Evolutionary conservation across 805 yeast genomes (phyloP).

Genomic region (Yarrowia deformans): DNA sequence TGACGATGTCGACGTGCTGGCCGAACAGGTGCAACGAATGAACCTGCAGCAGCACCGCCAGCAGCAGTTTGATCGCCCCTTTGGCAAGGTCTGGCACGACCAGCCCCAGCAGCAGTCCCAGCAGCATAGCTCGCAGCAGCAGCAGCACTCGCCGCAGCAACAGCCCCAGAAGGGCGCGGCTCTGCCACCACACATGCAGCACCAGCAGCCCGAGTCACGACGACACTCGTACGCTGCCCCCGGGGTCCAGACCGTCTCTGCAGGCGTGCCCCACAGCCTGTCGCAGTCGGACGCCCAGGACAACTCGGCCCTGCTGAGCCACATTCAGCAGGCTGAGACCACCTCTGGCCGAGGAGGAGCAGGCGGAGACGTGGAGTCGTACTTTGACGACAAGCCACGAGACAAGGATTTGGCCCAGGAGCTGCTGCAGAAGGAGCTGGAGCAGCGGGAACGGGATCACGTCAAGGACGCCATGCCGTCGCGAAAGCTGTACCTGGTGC

Average conservation of each 20-base stretch:
- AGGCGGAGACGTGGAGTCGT: constrained; percentile 32
- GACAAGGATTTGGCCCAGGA: constrained; percentile 38
- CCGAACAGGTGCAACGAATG: constrained; percentile 30
- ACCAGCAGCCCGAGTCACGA: constrained; percentile 43
- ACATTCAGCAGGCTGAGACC: constrained; percentile 32
- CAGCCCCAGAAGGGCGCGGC: constrained; percentile 19
- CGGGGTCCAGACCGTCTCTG: constrained; percentile 28
- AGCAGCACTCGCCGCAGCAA: constrained; percentile 22
- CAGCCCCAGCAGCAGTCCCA: constrained; percentile 36
- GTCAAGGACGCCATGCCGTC: constrained; percentile 39
- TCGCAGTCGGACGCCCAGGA: constrained; percentile 26
- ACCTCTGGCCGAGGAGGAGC: too few relatives aligned
- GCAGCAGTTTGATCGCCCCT: constrained; percentile 25
- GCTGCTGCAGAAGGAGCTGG: constrained; percentile 39
- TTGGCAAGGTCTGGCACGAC: constrained; percentile 25
- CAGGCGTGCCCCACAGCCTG: constrained; percentile 17
- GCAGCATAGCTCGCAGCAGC: constrained; percentile 33
- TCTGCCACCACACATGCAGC: constrained; percentile 35
- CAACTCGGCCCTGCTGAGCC: constrained; percentile 31
- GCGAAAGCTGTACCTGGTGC: constrained; percentile 52
- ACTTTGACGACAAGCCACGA: constrained; percentile 37
- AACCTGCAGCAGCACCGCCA: constrained; percentile 25
- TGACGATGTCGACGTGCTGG: constrained; percentile 31
- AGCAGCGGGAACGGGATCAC: constrained; percentile 38
- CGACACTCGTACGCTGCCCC: constrained; percentile 45